phyloP scores from a whole-genome alignment of 2,329 filamentous ascomycete genomes.

The Chaetomium olivaceum region DNA sequence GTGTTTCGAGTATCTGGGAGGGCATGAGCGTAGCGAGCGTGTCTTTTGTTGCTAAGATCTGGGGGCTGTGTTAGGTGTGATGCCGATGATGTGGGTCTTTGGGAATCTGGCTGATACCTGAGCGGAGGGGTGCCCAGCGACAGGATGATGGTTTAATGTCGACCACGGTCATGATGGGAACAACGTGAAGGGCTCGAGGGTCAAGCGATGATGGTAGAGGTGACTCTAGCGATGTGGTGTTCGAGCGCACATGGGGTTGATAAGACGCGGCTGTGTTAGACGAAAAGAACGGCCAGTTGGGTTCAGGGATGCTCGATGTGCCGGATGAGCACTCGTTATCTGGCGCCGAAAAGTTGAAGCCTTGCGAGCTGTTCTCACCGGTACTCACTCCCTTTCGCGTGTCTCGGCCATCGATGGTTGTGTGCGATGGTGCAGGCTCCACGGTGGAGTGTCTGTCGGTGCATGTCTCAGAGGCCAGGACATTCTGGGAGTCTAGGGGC shows the following conservation, averaged over 20 bases:
- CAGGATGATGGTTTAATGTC: neutral
- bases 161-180: neutral
- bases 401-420: neutral
- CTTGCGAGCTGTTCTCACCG: neutral
- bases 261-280: neutral
- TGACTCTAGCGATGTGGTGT: constrained; percentile 9
- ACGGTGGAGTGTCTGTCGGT: constrained; percentile 1
- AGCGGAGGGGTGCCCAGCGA: neutral
- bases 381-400: too few relatives aligned
- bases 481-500: too few relatives aligned
- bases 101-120: neutral
- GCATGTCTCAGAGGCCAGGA: neutral
- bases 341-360: neutral
- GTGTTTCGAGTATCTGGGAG: constrained; percentile 17
- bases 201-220: neutral
- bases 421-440: neutral
- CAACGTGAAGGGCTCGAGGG: neutral
- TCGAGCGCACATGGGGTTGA: constrained; percentile 2
- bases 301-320: neutral
- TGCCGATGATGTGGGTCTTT: neutral
- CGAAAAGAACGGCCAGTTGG: neutral
- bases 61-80: neutral
- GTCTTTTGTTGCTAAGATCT: neutral
- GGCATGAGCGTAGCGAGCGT: neutral
- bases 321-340: neutral